Evolutionary conservation across 106 monocot species (phyloP).

Genomic region (Vanilla planifolia): DNA sequence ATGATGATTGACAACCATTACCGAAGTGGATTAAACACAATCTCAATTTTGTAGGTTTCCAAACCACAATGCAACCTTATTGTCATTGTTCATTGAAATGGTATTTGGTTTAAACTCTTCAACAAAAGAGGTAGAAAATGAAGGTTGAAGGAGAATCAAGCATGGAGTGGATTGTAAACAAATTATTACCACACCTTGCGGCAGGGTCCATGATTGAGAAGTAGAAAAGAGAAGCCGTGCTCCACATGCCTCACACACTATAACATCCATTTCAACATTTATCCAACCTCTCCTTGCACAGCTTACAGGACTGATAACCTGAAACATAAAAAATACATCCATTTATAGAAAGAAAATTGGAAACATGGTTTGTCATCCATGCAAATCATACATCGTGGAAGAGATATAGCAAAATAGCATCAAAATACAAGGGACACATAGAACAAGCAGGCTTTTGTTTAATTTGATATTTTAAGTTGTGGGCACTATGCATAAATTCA

Average conservation of each 20-base stretch:
- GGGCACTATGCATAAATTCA: too few relatives aligned
- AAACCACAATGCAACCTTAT: too few relatives aligned
- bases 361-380: neutral
- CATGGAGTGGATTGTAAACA: too few relatives aligned
- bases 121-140: neutral
- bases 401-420: neutral
- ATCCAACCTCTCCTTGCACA: constrained; percentile 99
- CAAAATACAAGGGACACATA: neutral
- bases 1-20: too few relatives aligned
- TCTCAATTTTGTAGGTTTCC: too few relatives aligned
- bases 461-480: too few relatives aligned
- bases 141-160: too few relatives aligned
- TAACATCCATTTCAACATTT: constrained; percentile 80
- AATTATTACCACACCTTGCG: constrained; percentile 55
- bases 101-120: neutral
- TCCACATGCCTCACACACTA: constrained; percentile 90
- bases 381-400: neutral
- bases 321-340: neutral
- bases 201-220: constrained; percentile 69
- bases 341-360: neutral
- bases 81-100: too few relatives aligned
- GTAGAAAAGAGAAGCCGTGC: constrained; percentile 83
- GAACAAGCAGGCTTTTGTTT: constrained; percentile 1
- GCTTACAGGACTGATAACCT: constrained; percentile 74
- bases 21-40: too few relatives aligned